Base-by-base conservation (phyloP, 2,329 filamentous ascomycete species). In the Trichoderma brevicompactum region DNA sequence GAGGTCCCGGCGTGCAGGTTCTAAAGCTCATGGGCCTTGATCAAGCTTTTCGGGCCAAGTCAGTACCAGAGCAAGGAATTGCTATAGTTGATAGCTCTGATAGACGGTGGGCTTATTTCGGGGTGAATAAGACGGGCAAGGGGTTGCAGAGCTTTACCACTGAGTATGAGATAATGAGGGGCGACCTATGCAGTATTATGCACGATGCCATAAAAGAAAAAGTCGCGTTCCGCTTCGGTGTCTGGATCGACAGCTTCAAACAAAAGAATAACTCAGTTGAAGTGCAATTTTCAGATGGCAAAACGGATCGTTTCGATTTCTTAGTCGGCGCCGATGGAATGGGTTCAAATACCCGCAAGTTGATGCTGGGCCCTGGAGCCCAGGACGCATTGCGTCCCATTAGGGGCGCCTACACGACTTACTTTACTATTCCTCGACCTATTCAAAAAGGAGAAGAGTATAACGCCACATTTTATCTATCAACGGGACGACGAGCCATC, bases 91-190 rank as follows among this genome's bases (percentile, higher is more conserved):
- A 85, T 68, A 66, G 0, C 66, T 73, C 1, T 79, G 80, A 64
- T 72, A 71, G 1, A 66, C 70, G 3, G 72, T 74, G 56, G 82
- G 80, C 17, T 73, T 74, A 2, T 75, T 83, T 55, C 70, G 72
- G 36, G 74, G 66, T 12, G 8, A 54, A 23, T 50, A 66, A 46
- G 4, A 58, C 40, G 38, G 60, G 12, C 19, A 65, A 53, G 54
- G 56, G 40, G 23, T 15, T 43, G 7, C 46, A 50, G 38, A 74
- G 71, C 19, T 75, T 84, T 28, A 82, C 81, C 0, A 78, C 75
- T 0, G 83, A 87, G 23, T 81, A 79, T 43, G 85, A 87, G 72
- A 85, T 87, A 54, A 80, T 87, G 78, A 75, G 85, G 8, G 83
- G 82, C 0, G 82, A 85, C 61, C 68, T 87, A 36, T 80, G 78